These are phyloP conservation scores for Cenchrus purpureus DNA, from an alignment of 176 grass and related monocot species.

Conservation along the genomic window DNA sequence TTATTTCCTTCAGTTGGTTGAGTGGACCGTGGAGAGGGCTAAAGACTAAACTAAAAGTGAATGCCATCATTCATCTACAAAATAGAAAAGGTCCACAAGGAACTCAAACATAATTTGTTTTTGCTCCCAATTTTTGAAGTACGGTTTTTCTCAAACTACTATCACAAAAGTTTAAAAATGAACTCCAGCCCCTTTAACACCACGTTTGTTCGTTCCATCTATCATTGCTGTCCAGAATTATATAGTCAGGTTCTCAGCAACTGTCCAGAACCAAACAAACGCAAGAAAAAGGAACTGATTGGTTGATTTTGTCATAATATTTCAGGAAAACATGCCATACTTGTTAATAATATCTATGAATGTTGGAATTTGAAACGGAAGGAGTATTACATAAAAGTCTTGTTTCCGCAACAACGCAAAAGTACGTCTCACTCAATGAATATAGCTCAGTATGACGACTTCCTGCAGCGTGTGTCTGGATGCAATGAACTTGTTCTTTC, in stretches of 20 bases:
- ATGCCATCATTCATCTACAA: not conserved
- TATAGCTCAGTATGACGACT: not conserved
- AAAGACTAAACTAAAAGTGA: not conserved
- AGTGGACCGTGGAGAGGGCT: not conserved
- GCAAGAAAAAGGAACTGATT: not conserved
- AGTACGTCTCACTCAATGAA: not conserved
- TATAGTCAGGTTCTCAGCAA: too few relatives aligned
- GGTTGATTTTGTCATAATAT: too few relatives aligned
- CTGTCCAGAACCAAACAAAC: not conserved
- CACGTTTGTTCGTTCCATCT: not conserved
- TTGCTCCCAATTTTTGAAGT: not conserved
- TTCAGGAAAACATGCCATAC: not conserved
- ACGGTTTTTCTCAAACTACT: not conserved
- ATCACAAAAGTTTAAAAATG: not conserved
- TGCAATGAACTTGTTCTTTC: conserved; percentile 22
- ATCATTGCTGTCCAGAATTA: too few relatives aligned
- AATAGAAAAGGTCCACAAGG: not conserved
- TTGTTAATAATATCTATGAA: too few relatives aligned
- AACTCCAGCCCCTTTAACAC: not conserved
- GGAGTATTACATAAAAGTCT: not conserved
- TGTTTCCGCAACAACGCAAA: not conserved
- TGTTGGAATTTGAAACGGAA: too few relatives aligned
- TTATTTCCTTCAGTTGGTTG: not conserved
- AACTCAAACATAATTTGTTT: not conserved
- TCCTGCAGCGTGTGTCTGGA: not conserved